Conservation (phyloP, 2,329 filamentous ascomycete species). For the Stachybotrys chlorohalonatus region DNA sequence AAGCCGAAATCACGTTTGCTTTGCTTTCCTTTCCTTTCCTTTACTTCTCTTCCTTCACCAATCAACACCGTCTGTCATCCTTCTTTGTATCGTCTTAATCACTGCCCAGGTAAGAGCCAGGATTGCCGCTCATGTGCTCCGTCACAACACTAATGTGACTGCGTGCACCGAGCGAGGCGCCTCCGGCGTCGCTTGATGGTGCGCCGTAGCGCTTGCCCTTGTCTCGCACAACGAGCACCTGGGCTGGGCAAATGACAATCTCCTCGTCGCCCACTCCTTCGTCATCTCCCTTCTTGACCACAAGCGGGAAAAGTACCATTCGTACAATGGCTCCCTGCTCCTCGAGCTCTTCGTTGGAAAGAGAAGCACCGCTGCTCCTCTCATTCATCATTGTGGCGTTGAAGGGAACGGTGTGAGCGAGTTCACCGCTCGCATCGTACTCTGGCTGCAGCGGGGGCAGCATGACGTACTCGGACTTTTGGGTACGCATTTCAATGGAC, state of each 20-base stretch:
- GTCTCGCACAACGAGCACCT: conserved; percentile 69
- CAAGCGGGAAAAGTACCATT: conserved; percentile 88
- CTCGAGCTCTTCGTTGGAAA: conserved; percentile 71
- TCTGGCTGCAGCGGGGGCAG: conserved; percentile 88
- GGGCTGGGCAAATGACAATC: conserved; percentile 89
- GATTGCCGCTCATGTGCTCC: conserved; percentile 18
- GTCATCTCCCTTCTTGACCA: conserved; percentile 93
- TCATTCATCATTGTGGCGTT: conserved; percentile 94
- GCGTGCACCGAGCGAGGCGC: conserved; percentile 29
- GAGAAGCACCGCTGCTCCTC: conserved; percentile 54
- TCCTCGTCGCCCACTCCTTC: conserved; percentile 81
- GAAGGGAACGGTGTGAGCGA: conserved; percentile 81
- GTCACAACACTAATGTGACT: conserved; percentile 28
- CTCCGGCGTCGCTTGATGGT: conserved; percentile 44
- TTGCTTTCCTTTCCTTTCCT: not conserved
- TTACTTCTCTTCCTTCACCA: not conserved
- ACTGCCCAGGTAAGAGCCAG: conserved; percentile 17
- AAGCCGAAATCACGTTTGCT: not conserved
- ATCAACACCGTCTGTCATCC: not conserved
- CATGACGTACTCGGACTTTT: conserved; percentile 98
- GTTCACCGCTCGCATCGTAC: conserved; percentile 87
- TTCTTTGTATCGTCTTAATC: not conserved
- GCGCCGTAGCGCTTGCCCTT: conserved; percentile 28
- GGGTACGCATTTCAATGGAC: conserved; percentile 93
- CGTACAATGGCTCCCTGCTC: conserved; percentile 69